phyloP scores from a whole-genome alignment of 805 yeast genomes.

The Saturnispora sanitii region DNA sequence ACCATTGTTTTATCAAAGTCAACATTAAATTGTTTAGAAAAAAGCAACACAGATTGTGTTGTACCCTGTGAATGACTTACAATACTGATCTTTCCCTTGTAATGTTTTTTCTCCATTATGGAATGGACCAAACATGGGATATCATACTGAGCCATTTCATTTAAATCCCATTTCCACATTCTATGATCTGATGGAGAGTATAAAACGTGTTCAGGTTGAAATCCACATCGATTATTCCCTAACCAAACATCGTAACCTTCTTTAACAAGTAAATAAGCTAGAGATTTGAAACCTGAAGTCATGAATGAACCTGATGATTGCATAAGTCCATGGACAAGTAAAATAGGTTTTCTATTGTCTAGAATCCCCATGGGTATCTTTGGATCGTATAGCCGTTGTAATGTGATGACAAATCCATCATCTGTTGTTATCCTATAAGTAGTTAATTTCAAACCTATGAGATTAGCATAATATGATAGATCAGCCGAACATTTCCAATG shows the following conservation, averaged over 20 bases:
- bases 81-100: constrained; percentile 40
- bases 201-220: constrained; percentile 54
- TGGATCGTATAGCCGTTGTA: constrained; percentile 55
- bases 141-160: constrained; percentile 74
- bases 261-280: constrained; percentile 46
- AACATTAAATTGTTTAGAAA: constrained; percentile 40
- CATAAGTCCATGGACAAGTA: constrained; percentile 76
- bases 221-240: constrained; percentile 86
- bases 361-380: constrained; percentile 3
- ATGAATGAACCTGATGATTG: constrained; percentile 83
- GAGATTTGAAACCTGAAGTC: constrained; percentile 70
- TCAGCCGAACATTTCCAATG: constrained; percentile 23
- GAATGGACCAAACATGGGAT: constrained; percentile 61
- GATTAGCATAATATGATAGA: constrained; percentile 56
- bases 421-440: constrained; percentile 55
- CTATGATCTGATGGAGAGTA: constrained; percentile 33
- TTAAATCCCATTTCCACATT: constrained; percentile 92
- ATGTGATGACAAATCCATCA: constrained; percentile 68
- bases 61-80: constrained; percentile 93
- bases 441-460: constrained; percentile 49
- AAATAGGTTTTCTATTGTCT: constrained; percentile 39
- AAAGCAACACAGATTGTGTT: constrained; percentile 66
- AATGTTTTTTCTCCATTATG: constrained; percentile 33
- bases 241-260: constrained; percentile 80
- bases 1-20: constrained; percentile 35